Percentiles rank a stretch among this genome's conserved stretches.
phyloP scores from a whole-genome alignment of 345 rosid species.

The Salix viminalis region DNA sequence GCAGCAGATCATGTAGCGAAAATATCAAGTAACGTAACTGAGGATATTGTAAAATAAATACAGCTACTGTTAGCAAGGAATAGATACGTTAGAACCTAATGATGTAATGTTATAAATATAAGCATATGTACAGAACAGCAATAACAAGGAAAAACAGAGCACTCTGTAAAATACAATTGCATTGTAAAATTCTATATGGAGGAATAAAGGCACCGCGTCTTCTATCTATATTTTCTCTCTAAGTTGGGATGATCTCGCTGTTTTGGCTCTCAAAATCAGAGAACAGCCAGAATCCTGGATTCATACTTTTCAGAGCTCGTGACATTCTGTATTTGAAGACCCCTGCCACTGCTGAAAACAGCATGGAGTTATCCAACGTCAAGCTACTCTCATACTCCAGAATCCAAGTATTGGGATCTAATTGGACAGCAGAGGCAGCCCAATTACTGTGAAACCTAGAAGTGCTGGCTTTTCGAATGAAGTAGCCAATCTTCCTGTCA shows the following conservation, averaged over 20 bases:
- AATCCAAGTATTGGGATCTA: constrained; percentile 75
- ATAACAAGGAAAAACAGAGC: too few relatives aligned
- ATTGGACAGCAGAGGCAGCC: constrained; percentile 53
- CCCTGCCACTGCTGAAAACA: constrained; percentile 44
- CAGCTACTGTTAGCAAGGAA: too few relatives aligned
- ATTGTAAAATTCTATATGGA: too few relatives aligned
- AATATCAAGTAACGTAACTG: too few relatives aligned
- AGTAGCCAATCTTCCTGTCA: constrained; percentile 48
- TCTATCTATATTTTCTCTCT: background rate
- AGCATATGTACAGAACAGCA: too few relatives aligned
- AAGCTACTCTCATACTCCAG: constrained; percentile 61
- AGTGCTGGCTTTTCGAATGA: constrained; percentile 39
- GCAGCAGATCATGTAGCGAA: too few relatives aligned
- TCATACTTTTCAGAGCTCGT: constrained; percentile 17
- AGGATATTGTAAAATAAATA: too few relatives aligned
- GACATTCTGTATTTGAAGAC: constrained; percentile 34
- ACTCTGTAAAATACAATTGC: too few relatives aligned
- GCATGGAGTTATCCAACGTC: constrained; percentile 40
- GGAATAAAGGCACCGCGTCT: background rate
- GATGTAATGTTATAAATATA: too few relatives aligned
- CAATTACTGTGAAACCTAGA: constrained; percentile 58
- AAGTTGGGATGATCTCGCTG: constrained; percentile 43
- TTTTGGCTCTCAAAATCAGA: constrained; percentile 20
- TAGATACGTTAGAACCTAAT: too few relatives aligned
- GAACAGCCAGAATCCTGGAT: constrained; percentile 21